These are phyloP conservation scores for Tremella yokohamensis DNA, from an alignment of 768 basidiomycete species.

Conservation along the genomic window DNA sequence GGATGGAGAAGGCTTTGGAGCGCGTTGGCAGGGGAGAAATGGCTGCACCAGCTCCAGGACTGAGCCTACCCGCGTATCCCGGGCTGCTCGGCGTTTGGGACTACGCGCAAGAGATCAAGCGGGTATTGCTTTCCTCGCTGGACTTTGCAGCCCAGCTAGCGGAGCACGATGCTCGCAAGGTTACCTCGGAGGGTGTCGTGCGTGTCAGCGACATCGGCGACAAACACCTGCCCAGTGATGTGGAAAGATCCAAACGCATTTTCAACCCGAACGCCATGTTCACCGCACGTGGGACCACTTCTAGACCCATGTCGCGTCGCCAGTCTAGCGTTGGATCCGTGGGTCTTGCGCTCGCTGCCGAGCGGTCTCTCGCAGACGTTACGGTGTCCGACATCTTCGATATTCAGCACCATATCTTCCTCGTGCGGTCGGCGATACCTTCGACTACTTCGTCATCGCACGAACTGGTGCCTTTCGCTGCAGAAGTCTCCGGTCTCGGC, in stretches of 20 bases:
- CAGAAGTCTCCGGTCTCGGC: conserved; percentile 51
- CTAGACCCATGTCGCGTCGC: conserved; percentile 71
- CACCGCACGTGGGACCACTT: conserved; percentile 61
- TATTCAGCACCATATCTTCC: conserved; percentile 70
- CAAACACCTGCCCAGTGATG: conserved; percentile 66
- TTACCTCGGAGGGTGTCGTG: conserved; percentile 65
- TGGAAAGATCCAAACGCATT: conserved; percentile 73
- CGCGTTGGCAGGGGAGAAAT: conserved; percentile 72
- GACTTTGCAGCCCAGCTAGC: conserved; percentile 74
- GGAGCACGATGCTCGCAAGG: conserved; percentile 74
- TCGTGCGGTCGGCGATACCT: conserved; percentile 53
- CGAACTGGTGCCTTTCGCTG: conserved; percentile 57
- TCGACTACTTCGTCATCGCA: conserved; percentile 17
- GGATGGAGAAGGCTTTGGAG: conserved; percentile 68
- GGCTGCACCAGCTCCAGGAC: conserved; percentile 47
- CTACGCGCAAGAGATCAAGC: conserved; percentile 75
- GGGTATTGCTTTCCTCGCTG: conserved; percentile 69
- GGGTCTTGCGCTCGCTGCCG: conserved; percentile 74
- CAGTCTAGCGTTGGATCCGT: conserved; percentile 67
- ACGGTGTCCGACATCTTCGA: conserved; percentile 82
- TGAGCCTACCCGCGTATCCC: conserved; percentile 69
- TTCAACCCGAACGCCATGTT: conserved; percentile 99
- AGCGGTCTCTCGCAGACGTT: conserved; percentile 72
- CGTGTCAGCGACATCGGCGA: conserved; percentile 69
- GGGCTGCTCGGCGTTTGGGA: conserved; percentile 79